Evolutionary conservation across 2,329 filamentous ascomycete species (phyloP).

Genomic region (Pseudogymnoascus sp.): DNA sequence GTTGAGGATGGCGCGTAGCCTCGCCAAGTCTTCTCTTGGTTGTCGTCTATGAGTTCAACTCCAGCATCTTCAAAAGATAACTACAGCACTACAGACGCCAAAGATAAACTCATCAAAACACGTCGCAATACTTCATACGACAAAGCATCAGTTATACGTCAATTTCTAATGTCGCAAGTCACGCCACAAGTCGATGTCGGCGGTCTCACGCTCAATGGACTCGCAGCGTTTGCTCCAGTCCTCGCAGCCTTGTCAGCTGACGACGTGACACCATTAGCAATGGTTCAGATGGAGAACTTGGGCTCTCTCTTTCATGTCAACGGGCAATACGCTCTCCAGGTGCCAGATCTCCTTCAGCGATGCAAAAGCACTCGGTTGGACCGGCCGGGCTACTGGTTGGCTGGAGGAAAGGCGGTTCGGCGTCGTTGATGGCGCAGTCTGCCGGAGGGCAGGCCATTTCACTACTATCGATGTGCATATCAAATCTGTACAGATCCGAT

Average conservation of each 20-base stretch:
- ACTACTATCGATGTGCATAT: background rate
- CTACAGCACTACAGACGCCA: background rate
- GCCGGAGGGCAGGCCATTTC: background rate
- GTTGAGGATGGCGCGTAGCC: too few species aligned
- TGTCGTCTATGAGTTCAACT: too few species aligned
- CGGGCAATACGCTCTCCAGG: constrained; percentile 11
- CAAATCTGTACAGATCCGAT: background rate
- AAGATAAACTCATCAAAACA: too few species aligned
- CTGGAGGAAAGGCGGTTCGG: constrained; percentile 15
- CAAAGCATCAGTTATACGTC: background rate
- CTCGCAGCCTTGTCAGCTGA: constrained; percentile 16
- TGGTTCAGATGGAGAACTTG: constrained; percentile 17
- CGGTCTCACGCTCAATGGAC: background rate
- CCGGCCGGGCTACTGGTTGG: constrained; percentile 13
- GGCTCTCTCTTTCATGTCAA: constrained; percentile 14
- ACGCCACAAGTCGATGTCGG: background rate
- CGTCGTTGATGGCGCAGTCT: constrained; percentile 12
- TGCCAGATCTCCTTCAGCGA: constrained; percentile 14
- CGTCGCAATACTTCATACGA: background rate
- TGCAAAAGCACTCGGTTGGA: constrained; percentile 6
- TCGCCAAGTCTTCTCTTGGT: too few species aligned
- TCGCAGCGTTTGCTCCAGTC: background rate
- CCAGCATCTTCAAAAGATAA: too few species aligned
- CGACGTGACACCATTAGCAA: constrained; percentile 13
- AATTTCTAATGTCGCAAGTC: background rate